A percentile compares a stretch with the other conserved stretches of the same genome.
These are phyloP conservation scores for Globisporangium radiosum DNA, from an alignment of 352 stramenopile genomes.

Conservation along the genomic window DNA sequence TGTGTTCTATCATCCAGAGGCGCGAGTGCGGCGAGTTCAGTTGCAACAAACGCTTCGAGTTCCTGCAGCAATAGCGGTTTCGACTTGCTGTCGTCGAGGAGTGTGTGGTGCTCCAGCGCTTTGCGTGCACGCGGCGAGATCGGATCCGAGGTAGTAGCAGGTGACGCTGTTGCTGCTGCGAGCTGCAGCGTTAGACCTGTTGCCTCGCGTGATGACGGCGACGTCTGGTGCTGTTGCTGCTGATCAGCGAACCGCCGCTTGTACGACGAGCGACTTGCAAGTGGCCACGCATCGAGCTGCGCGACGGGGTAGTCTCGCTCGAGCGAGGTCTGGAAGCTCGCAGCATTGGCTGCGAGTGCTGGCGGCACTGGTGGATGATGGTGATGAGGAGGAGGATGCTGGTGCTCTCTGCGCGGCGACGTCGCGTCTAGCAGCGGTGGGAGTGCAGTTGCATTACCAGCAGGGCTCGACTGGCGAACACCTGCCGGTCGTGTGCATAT, in stretches of 20 bases:
- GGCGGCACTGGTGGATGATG: background rate
- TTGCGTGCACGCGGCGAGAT: slow-evolving; percentile 19
- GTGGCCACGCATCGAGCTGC: slow-evolving; percentile 35
- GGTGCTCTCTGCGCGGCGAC: slow-evolving; percentile 1
- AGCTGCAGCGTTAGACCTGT: background rate
- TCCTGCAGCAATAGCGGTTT: slow-evolving; percentile 42
- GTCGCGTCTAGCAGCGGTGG: slow-evolving; percentile 2
- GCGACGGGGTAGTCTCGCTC: slow-evolving; percentile 19
- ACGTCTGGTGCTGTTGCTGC: background rate
- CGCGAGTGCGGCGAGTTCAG: slow-evolving; percentile 17
- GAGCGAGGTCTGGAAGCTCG: background rate
- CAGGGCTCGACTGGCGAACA: background rate
- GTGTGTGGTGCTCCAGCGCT: slow-evolving; percentile 16
- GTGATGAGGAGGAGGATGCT: too few species aligned
- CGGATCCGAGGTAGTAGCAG: background rate
- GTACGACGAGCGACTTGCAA: slow-evolving; percentile 14
- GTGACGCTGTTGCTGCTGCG: background rate
- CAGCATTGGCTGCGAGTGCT: background rate
- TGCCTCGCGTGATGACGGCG: background rate
- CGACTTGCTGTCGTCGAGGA: slow-evolving; percentile 23
- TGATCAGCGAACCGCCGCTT: slow-evolving; percentile 6
- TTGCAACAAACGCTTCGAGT: slow-evolving; percentile 26
- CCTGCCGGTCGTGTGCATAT: too few species aligned
- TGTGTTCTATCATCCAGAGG: background rate
- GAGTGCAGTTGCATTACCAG: background rate